Conservation (phyloP, 1,139 yeast species). For the Tardiomyces blankii region DNA sequence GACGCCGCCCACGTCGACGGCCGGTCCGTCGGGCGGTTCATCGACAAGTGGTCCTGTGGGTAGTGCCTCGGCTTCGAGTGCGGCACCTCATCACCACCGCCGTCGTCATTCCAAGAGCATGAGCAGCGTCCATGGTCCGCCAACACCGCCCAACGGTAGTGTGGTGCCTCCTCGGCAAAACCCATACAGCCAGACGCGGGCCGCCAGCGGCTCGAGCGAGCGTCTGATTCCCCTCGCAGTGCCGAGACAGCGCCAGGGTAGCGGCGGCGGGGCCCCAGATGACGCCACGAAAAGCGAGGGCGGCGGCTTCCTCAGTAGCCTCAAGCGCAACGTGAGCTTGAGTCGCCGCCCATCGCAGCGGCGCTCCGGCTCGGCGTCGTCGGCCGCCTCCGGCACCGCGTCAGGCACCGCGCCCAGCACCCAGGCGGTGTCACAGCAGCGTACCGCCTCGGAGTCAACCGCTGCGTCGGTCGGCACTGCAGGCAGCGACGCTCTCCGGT, state of each 20-base stretch:
- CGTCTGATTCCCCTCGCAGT: not conserved
- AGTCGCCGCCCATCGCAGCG: constrained; percentile 11
- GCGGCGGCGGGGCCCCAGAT: not conserved
- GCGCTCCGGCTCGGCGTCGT: constrained; percentile 12
- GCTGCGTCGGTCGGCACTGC: not conserved
- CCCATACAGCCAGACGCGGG: not conserved
- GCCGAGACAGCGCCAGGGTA: not conserved
- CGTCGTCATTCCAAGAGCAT: constrained; percentile 24
- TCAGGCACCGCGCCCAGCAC: not conserved
- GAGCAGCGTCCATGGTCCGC: constrained; percentile 16
- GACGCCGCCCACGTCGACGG: not conserved
- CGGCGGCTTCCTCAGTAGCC: constrained; percentile 8
- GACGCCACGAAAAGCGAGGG: constrained; percentile 1
- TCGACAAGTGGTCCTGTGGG: too few species aligned
- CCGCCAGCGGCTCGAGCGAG: constrained; percentile 2
- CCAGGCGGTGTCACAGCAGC: too few species aligned
- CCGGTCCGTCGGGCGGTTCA: not conserved
- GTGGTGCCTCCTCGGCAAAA: not conserved
- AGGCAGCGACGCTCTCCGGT: not conserved
- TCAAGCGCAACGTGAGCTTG: constrained; percentile 15
- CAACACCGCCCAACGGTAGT: not conserved
- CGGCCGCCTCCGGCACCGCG: constrained; percentile 3
- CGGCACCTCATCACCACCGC: constrained; percentile 10
- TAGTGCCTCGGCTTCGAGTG: too few species aligned
- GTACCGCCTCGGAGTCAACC: not conserved